Percentiles rank a stretch among this genome's conserved stretches.
These are phyloP conservation scores for Starmera pachycereana DNA, from an alignment of 805 yeast species.

Conservation along the genomic window DNA sequence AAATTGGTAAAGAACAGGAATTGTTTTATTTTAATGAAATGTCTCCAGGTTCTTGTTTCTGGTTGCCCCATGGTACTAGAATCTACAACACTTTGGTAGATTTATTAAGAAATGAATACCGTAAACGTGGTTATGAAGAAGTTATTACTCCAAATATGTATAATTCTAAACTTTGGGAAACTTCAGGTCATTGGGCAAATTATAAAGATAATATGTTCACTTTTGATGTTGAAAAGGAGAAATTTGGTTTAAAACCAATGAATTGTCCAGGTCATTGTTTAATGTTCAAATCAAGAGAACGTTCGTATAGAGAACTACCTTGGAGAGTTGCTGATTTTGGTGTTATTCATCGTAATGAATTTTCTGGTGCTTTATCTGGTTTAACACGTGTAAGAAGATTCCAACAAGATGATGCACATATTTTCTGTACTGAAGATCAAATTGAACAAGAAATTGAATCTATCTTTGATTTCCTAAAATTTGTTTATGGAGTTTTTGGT, in stretches of 20 bases:
- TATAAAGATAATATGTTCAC: conserved; percentile 97
- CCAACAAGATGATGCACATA: conserved; percentile 99
- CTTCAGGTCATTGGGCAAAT: conserved; percentile 98
- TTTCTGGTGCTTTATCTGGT: conserved; percentile 88
- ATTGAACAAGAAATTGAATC: conserved; percentile 77
- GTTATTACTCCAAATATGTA: conserved; percentile 99
- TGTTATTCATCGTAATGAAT: conserved; percentile 94
- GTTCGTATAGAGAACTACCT: conserved; percentile 94
- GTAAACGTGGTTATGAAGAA: conserved; percentile 92
- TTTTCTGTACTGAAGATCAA: conserved; percentile 90
- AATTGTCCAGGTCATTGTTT: conserved; percentile 90
- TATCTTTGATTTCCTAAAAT: conserved; percentile 77
- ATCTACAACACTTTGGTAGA: conserved; percentile 84
- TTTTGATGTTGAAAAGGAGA: conserved; percentile 94
- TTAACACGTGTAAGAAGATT: conserved; percentile 96
- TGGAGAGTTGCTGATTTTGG: conserved; percentile 99
- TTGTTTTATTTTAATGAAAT: conserved; percentile 89
- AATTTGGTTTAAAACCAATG: conserved; percentile 91
- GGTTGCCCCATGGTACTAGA: conserved; percentile 99
- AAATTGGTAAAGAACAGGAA: conserved; percentile 94
- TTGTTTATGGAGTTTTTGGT: conserved; percentile 84
- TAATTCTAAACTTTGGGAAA: conserved; percentile 95
- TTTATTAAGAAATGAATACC: conserved; percentile 73
- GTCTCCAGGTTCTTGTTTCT: conserved; percentile 97
- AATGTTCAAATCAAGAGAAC: conserved; percentile 83